Percentiles rank a stretch among this genome's conserved stretches.
phyloP scores from a whole-genome alignment of 768 basidiomycete genomes.

The Trametes cinnabarina region DNA sequence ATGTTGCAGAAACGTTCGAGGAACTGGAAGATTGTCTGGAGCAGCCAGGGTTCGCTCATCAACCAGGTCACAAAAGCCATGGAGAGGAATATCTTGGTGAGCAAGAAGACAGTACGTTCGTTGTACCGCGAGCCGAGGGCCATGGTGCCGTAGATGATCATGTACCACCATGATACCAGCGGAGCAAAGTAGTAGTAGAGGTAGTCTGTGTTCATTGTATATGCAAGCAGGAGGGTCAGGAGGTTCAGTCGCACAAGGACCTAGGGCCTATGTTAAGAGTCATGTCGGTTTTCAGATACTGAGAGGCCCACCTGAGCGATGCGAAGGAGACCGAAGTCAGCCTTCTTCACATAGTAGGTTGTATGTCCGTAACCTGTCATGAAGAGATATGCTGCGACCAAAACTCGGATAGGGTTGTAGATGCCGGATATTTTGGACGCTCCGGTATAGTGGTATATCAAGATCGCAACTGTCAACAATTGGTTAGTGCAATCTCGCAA shows the following conservation, averaged over 20 bases:
- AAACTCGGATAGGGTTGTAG: slow-evolving; percentile 85
- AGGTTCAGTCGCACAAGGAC: slow-evolving; percentile 83
- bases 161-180: slow-evolving; percentile 86
- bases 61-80: slow-evolving; percentile 62
- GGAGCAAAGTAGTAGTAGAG: slow-evolving; percentile 90
- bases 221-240: slow-evolving; percentile 76
- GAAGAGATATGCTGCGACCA: slow-evolving; percentile 88
- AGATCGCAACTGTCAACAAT: slow-evolving; percentile 62
- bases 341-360: slow-evolving; percentile 85
- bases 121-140: slow-evolving; percentile 69
- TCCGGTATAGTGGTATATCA: slow-evolving; percentile 90
- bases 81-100: slow-evolving; percentile 68
- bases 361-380: slow-evolving; percentile 94
- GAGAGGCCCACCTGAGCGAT: slow-evolving; percentile 56
- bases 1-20: slow-evolving; percentile 69
- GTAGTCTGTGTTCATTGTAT: slow-evolving; percentile 91
- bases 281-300: background rate
- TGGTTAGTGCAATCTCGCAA: background rate
- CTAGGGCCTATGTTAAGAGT: slow-evolving; percentile 30
- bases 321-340: slow-evolving; percentile 78
- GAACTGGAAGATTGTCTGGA: slow-evolving; percentile 62
- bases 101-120: slow-evolving; percentile 60
- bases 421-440: slow-evolving; percentile 92
- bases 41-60: slow-evolving; percentile 59
- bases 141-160: slow-evolving; percentile 84